Evolutionary conservation across 768 basidiomycete species (phyloP).

Genomic region (Heimioporus sp.): DNA sequence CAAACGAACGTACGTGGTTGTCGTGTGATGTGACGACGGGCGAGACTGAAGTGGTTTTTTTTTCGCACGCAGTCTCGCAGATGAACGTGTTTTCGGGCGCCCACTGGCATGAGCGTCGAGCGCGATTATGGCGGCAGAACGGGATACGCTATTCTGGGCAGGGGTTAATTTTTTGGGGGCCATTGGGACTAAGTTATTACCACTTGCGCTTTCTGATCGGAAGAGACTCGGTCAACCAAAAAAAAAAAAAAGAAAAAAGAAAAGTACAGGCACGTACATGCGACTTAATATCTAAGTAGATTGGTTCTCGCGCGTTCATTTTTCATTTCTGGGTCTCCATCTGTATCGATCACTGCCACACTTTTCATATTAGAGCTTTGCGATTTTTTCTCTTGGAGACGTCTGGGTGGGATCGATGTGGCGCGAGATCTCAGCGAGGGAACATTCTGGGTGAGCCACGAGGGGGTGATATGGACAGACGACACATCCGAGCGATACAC

Average conservation of each 20-base stretch:
- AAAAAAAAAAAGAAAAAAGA: no score
- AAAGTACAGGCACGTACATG: slow-evolving; percentile 25
- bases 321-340: slow-evolving; percentile 1
- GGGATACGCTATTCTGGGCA: slow-evolving; percentile 22
- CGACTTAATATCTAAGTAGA: slow-evolving; percentile 12
- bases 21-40: not conserved
- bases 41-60: not conserved
- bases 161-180: slow-evolving; percentile 18
- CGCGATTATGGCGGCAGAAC: slow-evolving; percentile 15
- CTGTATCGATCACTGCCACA: slow-evolving; percentile 12
- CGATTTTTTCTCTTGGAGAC: slow-evolving; percentile 5
- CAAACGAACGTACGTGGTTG: slow-evolving; percentile 18
- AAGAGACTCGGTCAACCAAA: no score
- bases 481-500: no score
- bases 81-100: slow-evolving; percentile 16
- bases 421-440: slow-evolving; percentile 26
- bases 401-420: slow-evolving; percentile 6
- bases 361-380: no score
- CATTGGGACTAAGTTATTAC: slow-evolving; percentile 28
- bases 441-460: slow-evolving; percentile 9
- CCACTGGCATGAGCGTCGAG: slow-evolving; percentile 15
- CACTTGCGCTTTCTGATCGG: slow-evolving; percentile 11
- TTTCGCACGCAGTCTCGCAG: slow-evolving; percentile 25
- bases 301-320: no score
- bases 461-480: slow-evolving; percentile 10